These are phyloP conservation scores for Thermochaetoides thermophila DNA, from an alignment of 495 filamentous ascomycete species.

Conservation along the genomic window DNA sequence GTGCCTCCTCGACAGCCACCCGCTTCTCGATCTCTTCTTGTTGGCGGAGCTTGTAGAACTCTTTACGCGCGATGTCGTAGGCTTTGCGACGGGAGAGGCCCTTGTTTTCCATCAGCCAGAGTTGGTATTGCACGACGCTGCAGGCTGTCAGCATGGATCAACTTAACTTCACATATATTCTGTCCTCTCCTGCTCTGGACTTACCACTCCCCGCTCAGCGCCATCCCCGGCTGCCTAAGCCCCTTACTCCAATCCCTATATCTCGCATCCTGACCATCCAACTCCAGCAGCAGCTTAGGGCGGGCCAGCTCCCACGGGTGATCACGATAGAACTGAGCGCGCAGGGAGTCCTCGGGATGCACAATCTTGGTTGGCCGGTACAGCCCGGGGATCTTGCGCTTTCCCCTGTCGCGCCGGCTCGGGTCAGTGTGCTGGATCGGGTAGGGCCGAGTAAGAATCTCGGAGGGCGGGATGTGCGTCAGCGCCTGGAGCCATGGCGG, in stretches of 20 bases:
- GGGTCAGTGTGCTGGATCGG: slow-evolving; percentile 46
- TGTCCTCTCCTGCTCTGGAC: no score
- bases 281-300: slow-evolving; percentile 70
- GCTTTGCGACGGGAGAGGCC: slow-evolving; percentile 46
- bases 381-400: slow-evolving; percentile 45
- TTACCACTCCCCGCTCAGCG: slow-evolving; percentile 76
- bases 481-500: slow-evolving; percentile 71
- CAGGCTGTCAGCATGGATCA: neutral
- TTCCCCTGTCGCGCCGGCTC: slow-evolving; percentile 21
- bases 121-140: slow-evolving; percentile 86
- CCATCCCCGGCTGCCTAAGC: slow-evolving; percentile 62
- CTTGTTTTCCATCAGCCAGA: slow-evolving; percentile 62
- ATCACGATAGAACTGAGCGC: slow-evolving; percentile 70
- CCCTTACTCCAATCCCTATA: slow-evolving; percentile 62
- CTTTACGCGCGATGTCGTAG: slow-evolving; percentile 79
- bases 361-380: slow-evolving; percentile 65
- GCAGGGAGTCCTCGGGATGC: slow-evolving; percentile 76
- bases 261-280: slow-evolving; percentile 65
- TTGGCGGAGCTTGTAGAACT: slow-evolving; percentile 78
- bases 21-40: slow-evolving; percentile 69
- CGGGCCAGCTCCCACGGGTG: slow-evolving; percentile 96
- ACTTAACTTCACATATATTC: no score
- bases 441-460: slow-evolving; percentile 52
- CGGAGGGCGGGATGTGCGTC: slow-evolving; percentile 60
- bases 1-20: slow-evolving; percentile 78